These are phyloP conservation scores for Colletotrichum sansevieriae DNA, from an alignment of 2,329 filamentous ascomycete species.

Conservation along the genomic window DNA sequence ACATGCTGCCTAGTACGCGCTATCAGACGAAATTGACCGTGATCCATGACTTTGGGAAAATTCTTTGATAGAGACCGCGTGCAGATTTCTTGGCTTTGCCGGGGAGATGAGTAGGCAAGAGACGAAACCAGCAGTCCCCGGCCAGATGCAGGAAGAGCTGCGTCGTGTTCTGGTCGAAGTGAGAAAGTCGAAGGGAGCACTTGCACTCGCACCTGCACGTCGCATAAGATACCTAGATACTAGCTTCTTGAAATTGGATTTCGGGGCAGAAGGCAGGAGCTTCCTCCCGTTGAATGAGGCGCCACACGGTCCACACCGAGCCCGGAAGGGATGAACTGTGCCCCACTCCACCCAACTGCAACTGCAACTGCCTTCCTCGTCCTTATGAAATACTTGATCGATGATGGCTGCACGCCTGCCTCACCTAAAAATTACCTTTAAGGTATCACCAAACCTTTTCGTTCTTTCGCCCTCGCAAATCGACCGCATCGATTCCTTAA, in stretches of 20 bases:
- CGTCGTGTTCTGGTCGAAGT: no score
- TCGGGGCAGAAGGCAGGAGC: not conserved
- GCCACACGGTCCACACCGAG: not conserved
- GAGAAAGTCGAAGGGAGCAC: no score
- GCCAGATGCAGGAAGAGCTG: no score
- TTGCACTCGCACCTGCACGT: no score
- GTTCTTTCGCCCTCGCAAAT: no score
- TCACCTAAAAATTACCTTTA: no score
- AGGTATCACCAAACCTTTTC: no score
- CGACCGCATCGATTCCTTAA: no score
- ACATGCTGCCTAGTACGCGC: not conserved
- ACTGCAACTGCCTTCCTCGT: not conserved
- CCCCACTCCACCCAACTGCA: not conserved
- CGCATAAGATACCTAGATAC: no score
- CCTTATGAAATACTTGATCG: not conserved
- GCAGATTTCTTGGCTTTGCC: constrained; percentile 1
- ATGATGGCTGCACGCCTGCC: no score
- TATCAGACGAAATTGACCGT: constrained; percentile 12
- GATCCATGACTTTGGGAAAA: constrained; percentile 12
- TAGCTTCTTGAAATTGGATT: no score
- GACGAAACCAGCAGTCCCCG: not conserved
- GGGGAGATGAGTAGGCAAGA: not conserved
- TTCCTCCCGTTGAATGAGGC: not conserved
- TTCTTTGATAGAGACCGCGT: not conserved
- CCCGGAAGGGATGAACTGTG: constrained; percentile 5